Conservation (phyloP, 345 rosid species). For the Laguncularia racemosa region DNA sequence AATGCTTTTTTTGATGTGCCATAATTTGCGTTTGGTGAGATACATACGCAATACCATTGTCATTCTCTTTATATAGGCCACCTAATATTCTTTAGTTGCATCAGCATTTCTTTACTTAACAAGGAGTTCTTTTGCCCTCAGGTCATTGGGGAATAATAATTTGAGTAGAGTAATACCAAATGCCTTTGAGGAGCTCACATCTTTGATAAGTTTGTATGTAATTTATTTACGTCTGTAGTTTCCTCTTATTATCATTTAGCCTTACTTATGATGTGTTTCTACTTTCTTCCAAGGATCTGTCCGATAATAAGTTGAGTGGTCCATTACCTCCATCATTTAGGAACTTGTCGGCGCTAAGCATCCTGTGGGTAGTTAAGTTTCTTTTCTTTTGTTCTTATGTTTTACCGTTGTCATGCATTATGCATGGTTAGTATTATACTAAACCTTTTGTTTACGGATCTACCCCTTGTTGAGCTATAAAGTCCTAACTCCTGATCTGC, state of each 20-base stretch:
- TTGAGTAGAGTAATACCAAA: conserved; percentile 71
- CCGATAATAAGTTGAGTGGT: conserved; percentile 63
- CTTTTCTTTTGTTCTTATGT: too few species aligned
- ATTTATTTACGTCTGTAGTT: conserved; percentile 4
- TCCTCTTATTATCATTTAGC: background rate
- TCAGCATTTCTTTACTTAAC: conserved; percentile 3
- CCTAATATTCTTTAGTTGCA: too few species aligned
- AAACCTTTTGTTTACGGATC: conserved; percentile 31
- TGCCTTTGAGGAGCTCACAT: conserved; percentile 46
- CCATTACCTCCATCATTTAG: conserved; percentile 74
- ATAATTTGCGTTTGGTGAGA: too few species aligned
- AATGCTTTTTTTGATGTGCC: too few species aligned
- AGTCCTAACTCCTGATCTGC: conserved; percentile 3
- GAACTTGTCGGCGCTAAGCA: conserved; percentile 50
- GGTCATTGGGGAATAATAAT: conserved; percentile 62
- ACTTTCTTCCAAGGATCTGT: conserved; percentile 58
- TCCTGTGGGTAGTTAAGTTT: conserved; percentile 44
- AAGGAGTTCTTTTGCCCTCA: conserved; percentile 18
- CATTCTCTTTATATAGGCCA: too few species aligned
- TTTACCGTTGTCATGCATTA: too few species aligned
- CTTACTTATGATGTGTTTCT: background rate
- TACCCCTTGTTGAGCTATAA: conserved; percentile 70
- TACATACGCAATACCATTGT: too few species aligned
- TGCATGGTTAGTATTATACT: too few species aligned
- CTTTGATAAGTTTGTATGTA: conserved; percentile 53